Base-by-base conservation (phyloP, 2,329 filamentous ascomycete genomes). In the Aureobasidium lini region DNA sequence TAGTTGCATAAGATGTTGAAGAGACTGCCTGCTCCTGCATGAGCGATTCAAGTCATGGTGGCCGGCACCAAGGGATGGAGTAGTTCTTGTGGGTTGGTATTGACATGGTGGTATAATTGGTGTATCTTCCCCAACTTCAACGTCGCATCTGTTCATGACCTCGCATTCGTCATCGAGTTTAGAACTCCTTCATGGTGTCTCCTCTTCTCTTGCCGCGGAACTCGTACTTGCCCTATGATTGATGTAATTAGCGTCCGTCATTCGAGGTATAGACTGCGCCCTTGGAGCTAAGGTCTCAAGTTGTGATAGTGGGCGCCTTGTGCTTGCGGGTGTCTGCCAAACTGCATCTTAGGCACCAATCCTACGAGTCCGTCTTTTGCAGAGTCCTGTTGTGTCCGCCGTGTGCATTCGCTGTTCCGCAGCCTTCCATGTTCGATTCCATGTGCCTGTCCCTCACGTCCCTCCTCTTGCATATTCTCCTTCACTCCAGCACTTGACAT, bases 161-260 rank as follows among this genome's bases (percentile, higher is more conserved):
- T 53, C 49, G 23, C 49, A 8, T 37, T 43, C 40, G 32, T 57
- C 16, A 37, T 34, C 29, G 18, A 68, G 40, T 62, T 68, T 76
- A 97, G 73, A 82, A 93, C 76, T 97, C 92, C 59, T 79, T 78
- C 69, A 95, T 81, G n/a, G 86, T 80, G 71, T 97, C 93, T 58
- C 90, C 92, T 75, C 84, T 88, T 73, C 89, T 82, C 86, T 97
- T 97, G 60, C 86, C 93, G 67, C 91, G 84, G 67, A 96, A 73
- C 50, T 95, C 82, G 73, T 79, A 95, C 71, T 93, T 90, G 69
- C 93, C 94, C 93, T 97, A 68, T 47, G 29, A 18, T 6, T 11
- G 4, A 48, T 18, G 32, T 9, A 11, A 46, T 66, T 37, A 66
- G 64, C 43, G 23, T 16, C 13, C 28, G 52, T 36, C 31, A 28